Conservation (phyloP, 371 early-diverging fungal species). For the Lichtheimia ornata region DNA sequence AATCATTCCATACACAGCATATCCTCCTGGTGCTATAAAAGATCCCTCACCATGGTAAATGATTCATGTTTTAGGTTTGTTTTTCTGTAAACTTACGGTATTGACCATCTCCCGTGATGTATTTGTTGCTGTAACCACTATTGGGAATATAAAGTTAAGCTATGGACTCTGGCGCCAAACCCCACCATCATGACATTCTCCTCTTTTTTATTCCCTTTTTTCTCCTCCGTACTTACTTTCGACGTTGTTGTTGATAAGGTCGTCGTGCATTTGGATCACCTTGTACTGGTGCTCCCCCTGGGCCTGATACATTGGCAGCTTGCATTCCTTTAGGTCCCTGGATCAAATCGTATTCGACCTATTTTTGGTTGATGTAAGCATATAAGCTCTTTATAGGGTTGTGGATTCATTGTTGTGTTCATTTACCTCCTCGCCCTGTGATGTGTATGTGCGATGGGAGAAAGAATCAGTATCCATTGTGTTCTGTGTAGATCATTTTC, state of each 20-base stretch:
- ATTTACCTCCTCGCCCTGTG: slow-evolving; percentile 51
- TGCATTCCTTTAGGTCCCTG: slow-evolving; percentile 85
- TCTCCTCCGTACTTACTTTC: neutral
- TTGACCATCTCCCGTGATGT: neutral
- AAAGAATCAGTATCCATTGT: slow-evolving; percentile 7
- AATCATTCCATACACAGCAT: slow-evolving; percentile 10
- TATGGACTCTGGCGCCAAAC: neutral
- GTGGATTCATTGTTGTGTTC: slow-evolving; percentile 1
- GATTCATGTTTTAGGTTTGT: neutral
- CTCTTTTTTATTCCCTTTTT: neutral
- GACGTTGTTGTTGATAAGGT: slow-evolving; percentile 8
- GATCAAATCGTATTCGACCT: slow-evolving; percentile 82
- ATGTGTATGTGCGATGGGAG: neutral
- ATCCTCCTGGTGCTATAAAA: slow-evolving; percentile 1
- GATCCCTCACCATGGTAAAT: neutral
- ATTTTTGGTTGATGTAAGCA: neutral
- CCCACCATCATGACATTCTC: neutral
- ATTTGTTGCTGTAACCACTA: neutral
- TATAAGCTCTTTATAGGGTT: neutral
- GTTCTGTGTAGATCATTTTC: slow-evolving; percentile 11
- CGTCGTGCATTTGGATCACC: slow-evolving; percentile 62
- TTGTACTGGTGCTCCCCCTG: slow-evolving; percentile 67
- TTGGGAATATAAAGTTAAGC: neutral
- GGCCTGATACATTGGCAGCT: slow-evolving; percentile 84
- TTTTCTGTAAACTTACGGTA: neutral